Base-by-base conservation (phyloP, 1,139 yeast genomes). In the Yamadazyma conglobata region DNA sequence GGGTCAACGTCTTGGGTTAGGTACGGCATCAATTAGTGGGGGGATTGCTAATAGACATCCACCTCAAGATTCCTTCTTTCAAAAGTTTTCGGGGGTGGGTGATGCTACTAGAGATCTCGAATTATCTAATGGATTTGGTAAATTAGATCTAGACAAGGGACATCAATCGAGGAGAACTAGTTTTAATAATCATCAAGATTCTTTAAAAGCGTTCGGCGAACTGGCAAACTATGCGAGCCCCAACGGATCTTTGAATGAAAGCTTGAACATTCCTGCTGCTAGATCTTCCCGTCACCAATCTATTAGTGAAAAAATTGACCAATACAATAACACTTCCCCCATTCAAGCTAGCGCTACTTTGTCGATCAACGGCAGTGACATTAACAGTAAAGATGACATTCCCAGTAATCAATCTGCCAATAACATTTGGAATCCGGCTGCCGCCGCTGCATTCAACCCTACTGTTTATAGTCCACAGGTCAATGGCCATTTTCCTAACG, bases 81-180 rank as follows among this genome's bases (percentile, higher is more conserved):
- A 77, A 41, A 79, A 82, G 53, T 83, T 84, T 50, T 66, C 85
- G 6, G 62, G 77, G n/a, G 80, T 84, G 12, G 87, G 86, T 9
- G 93, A 84, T 38, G 85, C 87, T 22, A 84, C 94, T 0, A 64
- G 87, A 43, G 89, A 82, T 40, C 73, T 82, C 23, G 93, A 84
- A 47, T 52, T 77, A 24, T 50, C 69, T 10, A 53, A 25, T 39
- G 48, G 45, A 15, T 47, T 55, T 22, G 53, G 59, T 6, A 51
- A 51, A 22, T 45, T 65, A 23, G 47, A 58, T 9, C 48, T 65
- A 24, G 66, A 61, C 8, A 3, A 10, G 3, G 50, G 48, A 11
- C 6, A 26, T 7, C 22, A 29, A 14, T 49, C 60, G 19, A 64
- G 82, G 52, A 64, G 80, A 53, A 63, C 80, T 1, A 71, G 78